Percentiles rank a stretch among this genome's conserved stretches.
Conservation (phyloP, 225 moss, liverwort and hornwort genomes). For the Neckera pumila region DNA sequence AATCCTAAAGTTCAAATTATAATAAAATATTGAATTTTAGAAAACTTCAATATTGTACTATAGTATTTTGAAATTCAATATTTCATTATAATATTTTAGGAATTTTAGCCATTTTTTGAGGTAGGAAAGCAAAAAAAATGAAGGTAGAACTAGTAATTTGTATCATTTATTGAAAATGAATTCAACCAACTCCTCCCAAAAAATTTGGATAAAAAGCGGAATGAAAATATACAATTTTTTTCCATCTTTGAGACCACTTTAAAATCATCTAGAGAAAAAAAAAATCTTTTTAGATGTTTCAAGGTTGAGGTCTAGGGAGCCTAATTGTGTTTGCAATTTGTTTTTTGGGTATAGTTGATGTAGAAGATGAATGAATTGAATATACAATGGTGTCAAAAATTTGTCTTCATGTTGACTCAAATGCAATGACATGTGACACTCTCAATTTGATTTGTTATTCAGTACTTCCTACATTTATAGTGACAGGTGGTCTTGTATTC, state of each 20-base stretch:
- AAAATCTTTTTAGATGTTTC: background rate
- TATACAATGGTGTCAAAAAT: background rate
- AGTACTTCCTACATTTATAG: background rate
- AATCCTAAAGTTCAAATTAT: background rate
- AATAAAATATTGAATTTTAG: background rate
- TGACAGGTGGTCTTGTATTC: background rate
- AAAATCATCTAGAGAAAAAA: background rate
- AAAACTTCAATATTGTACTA: background rate
- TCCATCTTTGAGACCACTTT: background rate
- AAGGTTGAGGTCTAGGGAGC: background rate
- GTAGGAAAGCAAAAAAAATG: background rate
- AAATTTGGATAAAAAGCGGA: background rate
- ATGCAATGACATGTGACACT: no score
- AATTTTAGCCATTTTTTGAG: background rate
- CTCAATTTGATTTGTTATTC: background rate
- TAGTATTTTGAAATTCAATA: background rate
- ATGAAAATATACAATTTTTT: background rate
- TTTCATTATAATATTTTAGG: background rate
- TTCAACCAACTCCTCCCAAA: background rate
- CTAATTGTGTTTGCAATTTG: background rate
- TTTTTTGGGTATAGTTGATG: background rate
- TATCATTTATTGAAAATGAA: background rate
- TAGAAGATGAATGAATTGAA: no score
- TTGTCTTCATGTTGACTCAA: rapidly evolving
- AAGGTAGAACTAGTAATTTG: rapidly evolving